Base-by-base conservation (phyloP, 331 rosid species). In the Pyracantha coccinea region DNA sequence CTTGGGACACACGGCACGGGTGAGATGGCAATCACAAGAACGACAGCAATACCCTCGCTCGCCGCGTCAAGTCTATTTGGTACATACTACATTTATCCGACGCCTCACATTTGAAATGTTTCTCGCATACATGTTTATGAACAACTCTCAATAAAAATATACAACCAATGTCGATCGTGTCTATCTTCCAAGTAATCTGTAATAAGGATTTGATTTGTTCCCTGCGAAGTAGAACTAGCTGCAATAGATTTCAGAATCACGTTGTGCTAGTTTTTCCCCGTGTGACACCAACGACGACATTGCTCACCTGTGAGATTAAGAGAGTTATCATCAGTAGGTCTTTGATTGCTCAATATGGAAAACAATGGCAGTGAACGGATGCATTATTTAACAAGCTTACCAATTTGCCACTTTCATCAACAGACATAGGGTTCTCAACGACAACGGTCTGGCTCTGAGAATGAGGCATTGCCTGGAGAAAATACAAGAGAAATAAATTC, bases 351-450 rank as follows among this genome's bases (percentile, higher is more conserved):
- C 61, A 15, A 66, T 7, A 47, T 1, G 23, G 35, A 81, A 69
- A 72, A 76, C 14, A 27, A 44, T 62, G 52, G 23, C 47, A 13
- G 21, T 71, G 53, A 59, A 80, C 60, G 62, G 25, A 60, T 33
- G 27, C 25, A 25, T 47, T 38, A 71, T n/a, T 32, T 60, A 33
- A 59, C 17, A 3, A 11, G 72, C 73, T 82, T 84, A 93, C 98
- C 98, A 91, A 83, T 86, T 93, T 93, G 61, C 98, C 98, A 78
- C 94, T 93, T 79, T 94, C 92, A 25, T 93, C 94, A 29, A 89
- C 87, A 16, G 98, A 83, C 98, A 89, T 93, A 5, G 98, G 98
- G 89, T 93, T 93, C 90, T 93, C 98, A 44, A 93, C 96, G 23
- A 93, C 96, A 21, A 93, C 96, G 35, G 98, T 93, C 82, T 93